Conservation (phyloP, 768 basidiomycete species). For the Mycena kentingensis region DNA sequence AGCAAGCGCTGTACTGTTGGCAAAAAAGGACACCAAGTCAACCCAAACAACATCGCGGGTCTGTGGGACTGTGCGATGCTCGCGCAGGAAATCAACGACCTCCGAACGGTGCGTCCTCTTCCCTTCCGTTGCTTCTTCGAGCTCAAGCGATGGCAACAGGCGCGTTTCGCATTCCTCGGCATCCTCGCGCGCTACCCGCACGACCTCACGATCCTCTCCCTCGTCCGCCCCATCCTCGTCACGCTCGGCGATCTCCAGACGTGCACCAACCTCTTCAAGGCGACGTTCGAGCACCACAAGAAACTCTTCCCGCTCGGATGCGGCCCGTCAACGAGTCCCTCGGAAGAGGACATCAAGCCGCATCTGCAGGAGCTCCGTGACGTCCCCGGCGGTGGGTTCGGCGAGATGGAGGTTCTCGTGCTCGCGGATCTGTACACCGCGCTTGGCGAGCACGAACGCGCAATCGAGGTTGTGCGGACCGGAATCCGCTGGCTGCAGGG, state of each 20-base stretch:
- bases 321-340: constrained; percentile 8
- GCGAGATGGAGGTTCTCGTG: constrained; percentile 71
- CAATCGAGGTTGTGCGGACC: constrained; percentile 65
- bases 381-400: constrained; percentile 55
- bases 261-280: constrained; percentile 69
- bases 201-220: constrained; percentile 75
- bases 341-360: neutral
- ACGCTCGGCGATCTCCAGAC: constrained; percentile 67
- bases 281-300: constrained; percentile 73
- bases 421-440: constrained; percentile 84
- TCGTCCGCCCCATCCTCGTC: constrained; percentile 75
- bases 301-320: constrained; percentile 46
- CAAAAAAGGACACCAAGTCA: constrained; percentile 76
- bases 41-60: constrained; percentile 81
- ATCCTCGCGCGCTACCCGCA: constrained; percentile 79
- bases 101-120: constrained; percentile 58
- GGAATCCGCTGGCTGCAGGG: constrained; percentile 95
- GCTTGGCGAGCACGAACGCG: constrained; percentile 65
- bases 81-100: constrained; percentile 73
- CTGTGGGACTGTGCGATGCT: constrained; percentile 88
- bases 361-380: neutral
- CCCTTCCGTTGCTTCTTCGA: neutral
- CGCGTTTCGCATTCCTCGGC: constrained; percentile 62
- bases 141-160: constrained; percentile 36
- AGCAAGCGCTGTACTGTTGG: constrained; percentile 92